Conservation (phyloP, 1,139 yeast genomes). For the Candida albicans region DNA sequence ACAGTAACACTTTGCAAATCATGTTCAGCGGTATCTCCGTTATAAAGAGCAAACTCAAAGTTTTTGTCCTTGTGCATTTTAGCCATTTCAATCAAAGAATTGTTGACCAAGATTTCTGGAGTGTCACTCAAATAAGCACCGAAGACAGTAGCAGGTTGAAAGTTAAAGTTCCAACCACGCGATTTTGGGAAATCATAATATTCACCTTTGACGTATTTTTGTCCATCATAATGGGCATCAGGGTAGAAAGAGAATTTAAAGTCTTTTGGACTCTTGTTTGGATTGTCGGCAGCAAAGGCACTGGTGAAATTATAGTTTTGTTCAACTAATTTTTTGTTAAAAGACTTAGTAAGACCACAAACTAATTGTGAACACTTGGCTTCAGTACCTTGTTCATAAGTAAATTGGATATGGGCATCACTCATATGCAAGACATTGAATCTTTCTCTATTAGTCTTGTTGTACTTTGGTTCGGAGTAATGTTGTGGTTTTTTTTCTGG, state of each 20-base stretch:
- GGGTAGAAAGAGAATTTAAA: constrained; percentile 22
- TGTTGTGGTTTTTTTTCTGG: constrained; percentile 29
- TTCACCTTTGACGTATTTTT: constrained; percentile 40
- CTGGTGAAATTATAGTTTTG: constrained; percentile 34
- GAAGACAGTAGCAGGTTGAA: constrained; percentile 58
- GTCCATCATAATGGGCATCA: constrained; percentile 31
- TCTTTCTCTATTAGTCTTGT: constrained; percentile 18
- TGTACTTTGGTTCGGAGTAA: constrained; percentile 26
- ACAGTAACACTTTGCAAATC: constrained; percentile 36
- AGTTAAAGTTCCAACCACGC: constrained; percentile 41
- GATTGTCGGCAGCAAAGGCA: constrained; percentile 20
- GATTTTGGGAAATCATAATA: constrained; percentile 37
- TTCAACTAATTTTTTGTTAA: constrained; percentile 30
- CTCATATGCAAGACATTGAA: constrained; percentile 67
- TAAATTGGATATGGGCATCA: constrained; percentile 62
- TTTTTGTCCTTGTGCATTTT: constrained; percentile 31
- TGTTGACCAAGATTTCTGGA: constrained; percentile 59
- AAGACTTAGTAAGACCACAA: constrained; percentile 49
- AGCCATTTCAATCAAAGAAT: constrained; percentile 49
- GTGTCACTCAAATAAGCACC: constrained; percentile 66
- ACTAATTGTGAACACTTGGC: constrained; percentile 54
- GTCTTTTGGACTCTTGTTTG: constrained; percentile 19
- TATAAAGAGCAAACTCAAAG: constrained; percentile 63
- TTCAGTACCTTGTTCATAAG: constrained; percentile 59
- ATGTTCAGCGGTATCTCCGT: constrained; percentile 71